Conservation (phyloP, 352 stramenopile species). For the Globisporangium alternatum region DNA sequence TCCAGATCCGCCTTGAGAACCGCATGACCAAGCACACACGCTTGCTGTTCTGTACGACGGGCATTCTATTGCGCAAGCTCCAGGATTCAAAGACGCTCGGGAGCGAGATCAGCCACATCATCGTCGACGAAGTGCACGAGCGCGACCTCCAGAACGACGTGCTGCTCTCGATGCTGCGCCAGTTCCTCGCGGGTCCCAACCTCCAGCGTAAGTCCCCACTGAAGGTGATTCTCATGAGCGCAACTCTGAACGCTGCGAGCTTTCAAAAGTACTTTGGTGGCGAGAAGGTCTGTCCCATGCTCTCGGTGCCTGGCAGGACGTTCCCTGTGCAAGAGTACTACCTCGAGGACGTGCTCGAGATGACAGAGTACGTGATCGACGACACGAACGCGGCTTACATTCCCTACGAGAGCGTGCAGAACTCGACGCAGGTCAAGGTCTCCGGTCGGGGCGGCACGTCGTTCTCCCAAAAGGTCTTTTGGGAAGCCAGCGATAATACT, state of each 20-base stretch:
- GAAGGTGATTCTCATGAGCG: constrained; percentile 97
- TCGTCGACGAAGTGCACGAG: constrained; percentile 99
- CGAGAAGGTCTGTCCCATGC: constrained; percentile 75
- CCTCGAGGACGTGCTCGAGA: constrained; percentile 93
- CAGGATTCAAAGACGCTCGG: constrained; percentile 77
- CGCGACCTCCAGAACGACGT: constrained; percentile 92
- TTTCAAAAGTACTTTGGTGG: constrained; percentile 96
- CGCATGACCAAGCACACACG: constrained; percentile 81
- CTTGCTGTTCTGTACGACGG: constrained; percentile 95
- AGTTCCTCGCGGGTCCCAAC: constrained; percentile 64
- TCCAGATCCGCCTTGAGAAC: constrained; percentile 93
- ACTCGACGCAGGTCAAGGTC: constrained; percentile 58
- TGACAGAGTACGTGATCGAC: constrained; percentile 84
- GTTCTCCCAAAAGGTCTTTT: constrained; percentile 59
- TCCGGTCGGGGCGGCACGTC: constrained; percentile 63
- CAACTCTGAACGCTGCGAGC: constrained; percentile 93
- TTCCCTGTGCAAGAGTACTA: constrained; percentile 96
- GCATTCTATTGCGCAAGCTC: constrained; percentile 91
- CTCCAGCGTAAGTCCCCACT: constrained; percentile 51
- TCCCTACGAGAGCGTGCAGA: constrained; percentile 24
- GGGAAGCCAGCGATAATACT: constrained; percentile 31
- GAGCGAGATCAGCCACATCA: constrained; percentile 93
- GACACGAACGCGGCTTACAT: constrained; percentile 55
- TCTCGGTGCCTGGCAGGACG: constrained; percentile 92
- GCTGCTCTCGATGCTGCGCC: constrained; percentile 88